A percentile compares a stretch with the other conserved stretches of the same genome.
These are phyloP conservation scores for Glonium stellatum DNA, from an alignment of 495 filamentous ascomycete genomes.

Conservation along the genomic window DNA sequence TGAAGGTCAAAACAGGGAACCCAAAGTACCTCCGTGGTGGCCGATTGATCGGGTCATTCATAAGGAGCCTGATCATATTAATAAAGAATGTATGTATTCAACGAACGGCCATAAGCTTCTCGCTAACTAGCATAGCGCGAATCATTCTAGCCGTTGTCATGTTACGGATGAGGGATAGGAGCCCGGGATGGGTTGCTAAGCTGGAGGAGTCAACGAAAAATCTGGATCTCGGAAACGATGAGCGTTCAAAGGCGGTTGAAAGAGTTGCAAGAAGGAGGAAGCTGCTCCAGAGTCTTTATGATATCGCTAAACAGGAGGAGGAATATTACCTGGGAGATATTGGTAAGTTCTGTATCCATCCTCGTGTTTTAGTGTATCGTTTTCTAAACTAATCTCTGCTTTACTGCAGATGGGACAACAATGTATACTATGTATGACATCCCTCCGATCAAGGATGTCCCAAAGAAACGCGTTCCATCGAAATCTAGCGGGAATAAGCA, in stretches of 20 bases:
- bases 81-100: conserved; percentile 54
- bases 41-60: conserved; percentile 56
- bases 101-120: background rate
- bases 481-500: background rate
- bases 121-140: conserved; percentile 35
- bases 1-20: background rate
- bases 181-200: background rate
- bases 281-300: background rate
- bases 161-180: background rate
- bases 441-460: background rate
- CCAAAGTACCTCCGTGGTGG: conserved; percentile 66
- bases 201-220: conserved; percentile 1
- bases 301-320: conserved; percentile 7
- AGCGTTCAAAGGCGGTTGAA: background rate
- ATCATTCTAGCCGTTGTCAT: conserved; percentile 35
- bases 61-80: conserved; percentile 79
- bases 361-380: background rate
- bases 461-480: background rate
- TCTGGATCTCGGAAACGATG: background rate
- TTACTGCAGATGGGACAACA: background rate
- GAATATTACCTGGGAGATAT: conserved; percentile 3
- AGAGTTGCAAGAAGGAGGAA: background rate
- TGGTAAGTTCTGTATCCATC: conserved; percentile 1
- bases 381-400: too few species aligned
- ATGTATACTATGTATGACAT: background rate